These are phyloP conservation scores for Termitomyces sp. DNA, from an alignment of 768 basidiomycete species.

Conservation along the genomic window DNA sequence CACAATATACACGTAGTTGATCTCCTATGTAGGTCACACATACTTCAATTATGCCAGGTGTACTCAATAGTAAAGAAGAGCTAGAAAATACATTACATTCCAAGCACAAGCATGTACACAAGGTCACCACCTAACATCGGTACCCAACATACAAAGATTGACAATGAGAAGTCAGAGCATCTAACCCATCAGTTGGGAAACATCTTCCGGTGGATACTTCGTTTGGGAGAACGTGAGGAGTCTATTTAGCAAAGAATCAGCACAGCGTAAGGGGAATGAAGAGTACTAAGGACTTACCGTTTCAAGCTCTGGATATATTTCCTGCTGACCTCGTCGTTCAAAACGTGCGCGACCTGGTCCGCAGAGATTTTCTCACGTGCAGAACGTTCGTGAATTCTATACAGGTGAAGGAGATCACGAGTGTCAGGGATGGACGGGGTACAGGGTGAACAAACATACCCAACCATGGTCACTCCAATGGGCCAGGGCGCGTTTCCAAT, in stretches of 20 bases:
- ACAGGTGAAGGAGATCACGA: constrained; percentile 1
- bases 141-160: constrained; percentile 3
- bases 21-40: background rate
- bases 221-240: constrained; percentile 94
- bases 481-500: constrained; percentile 99
- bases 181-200: constrained; percentile 86
- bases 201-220: constrained; percentile 91
- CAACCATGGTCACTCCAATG: constrained; percentile 99
- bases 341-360: constrained; percentile 95
- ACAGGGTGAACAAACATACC: constrained; percentile 46
- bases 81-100: background rate
- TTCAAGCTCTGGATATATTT: constrained; percentile 99
- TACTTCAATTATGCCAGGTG: background rate
- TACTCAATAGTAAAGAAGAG: background rate
- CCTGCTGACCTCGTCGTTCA: constrained; percentile 98
- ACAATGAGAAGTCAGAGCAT: constrained; percentile 1
- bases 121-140: background rate
- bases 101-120: background rate
- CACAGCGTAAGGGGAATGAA: background rate
- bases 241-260: constrained; percentile 37
- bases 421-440: background rate
- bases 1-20: background rate
- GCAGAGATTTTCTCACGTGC: constrained; percentile 97
- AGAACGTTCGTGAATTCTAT: constrained; percentile 93
- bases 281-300: constrained; percentile 49